phyloP scores from a whole-genome alignment of 768 basidiomycete species.

The Antrodiella citrinella region DNA sequence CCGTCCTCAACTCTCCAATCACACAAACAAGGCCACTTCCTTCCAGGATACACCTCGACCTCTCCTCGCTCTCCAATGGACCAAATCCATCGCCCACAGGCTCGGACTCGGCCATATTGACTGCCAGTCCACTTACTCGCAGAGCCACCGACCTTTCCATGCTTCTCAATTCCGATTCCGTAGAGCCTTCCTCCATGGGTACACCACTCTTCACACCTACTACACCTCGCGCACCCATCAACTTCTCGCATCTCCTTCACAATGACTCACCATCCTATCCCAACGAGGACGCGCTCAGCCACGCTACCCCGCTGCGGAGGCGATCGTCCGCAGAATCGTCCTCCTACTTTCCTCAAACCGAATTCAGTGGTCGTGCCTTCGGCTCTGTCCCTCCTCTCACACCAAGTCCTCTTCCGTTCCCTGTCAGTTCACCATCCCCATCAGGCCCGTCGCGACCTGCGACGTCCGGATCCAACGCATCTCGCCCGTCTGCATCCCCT shows the following conservation, averaged over 20 bases:
- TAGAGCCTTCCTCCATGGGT: slow-evolving; percentile 31
- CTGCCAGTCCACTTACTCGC: slow-evolving; percentile 40
- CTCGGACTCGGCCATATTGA: slow-evolving; percentile 24
- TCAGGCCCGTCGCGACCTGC: neutral
- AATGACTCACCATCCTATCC: slow-evolving; percentile 15
- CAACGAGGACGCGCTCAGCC: slow-evolving; percentile 22
- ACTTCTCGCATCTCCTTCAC: slow-evolving; percentile 31
- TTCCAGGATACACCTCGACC: slow-evolving; percentile 18
- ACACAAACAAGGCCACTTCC: slow-evolving; percentile 35
- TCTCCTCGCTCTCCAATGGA: slow-evolving; percentile 15
- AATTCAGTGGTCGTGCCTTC: neutral
- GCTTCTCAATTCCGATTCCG: slow-evolving; percentile 57
- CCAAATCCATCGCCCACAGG: slow-evolving; percentile 29
- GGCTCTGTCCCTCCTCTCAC: neutral
- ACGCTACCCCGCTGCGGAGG: slow-evolving; percentile 19
- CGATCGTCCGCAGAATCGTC: slow-evolving; percentile 16
- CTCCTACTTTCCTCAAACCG: slow-evolving; percentile 15
- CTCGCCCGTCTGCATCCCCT: slow-evolving; percentile 8
- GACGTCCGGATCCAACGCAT: neutral
- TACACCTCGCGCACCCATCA: slow-evolving; percentile 22
- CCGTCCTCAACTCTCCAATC: slow-evolving; percentile 71
- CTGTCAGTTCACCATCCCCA: neutral
- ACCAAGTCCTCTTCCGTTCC: slow-evolving; percentile 1
- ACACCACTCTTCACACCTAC: slow-evolving; percentile 33
- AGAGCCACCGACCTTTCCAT: slow-evolving; percentile 73